These are phyloP conservation scores for Pseudopithomyces maydicus DNA, from an alignment of 2,329 filamentous ascomycete genomes.

Conservation along the genomic window DNA sequence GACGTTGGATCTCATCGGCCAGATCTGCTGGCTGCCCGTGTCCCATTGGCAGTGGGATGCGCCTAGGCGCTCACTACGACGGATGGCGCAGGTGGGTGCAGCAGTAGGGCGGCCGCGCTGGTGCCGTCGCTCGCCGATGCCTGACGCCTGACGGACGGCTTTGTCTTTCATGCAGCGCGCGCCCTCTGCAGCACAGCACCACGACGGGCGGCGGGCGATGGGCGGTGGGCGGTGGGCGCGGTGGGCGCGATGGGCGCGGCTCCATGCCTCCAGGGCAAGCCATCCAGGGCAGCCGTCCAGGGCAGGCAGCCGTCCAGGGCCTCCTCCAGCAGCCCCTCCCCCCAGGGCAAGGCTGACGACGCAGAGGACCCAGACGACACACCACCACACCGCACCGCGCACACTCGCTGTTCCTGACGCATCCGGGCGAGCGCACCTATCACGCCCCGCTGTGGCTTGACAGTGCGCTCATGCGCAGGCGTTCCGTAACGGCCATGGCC, in stretches of 20 bases:
- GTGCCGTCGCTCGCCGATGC: conserved; percentile 26
- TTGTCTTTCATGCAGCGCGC: conserved; percentile 35
- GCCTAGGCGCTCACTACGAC: conserved; percentile 40
- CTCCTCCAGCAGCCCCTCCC: too few relatives aligned
- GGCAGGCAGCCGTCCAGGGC: too few relatives aligned
- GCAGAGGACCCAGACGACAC: too few relatives aligned
- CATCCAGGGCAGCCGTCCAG: too few relatives aligned
- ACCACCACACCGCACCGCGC: too few relatives aligned
- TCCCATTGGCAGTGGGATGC: conserved; percentile 27
- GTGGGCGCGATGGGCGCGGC: too few relatives aligned
- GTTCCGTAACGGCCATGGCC: conserved; percentile 39
- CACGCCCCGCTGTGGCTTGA: conserved; percentile 14
- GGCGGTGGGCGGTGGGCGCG: too few relatives aligned
- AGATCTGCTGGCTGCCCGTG: conserved; percentile 32
- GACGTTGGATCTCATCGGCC: conserved; percentile 38
- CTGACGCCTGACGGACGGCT: conserved; percentile 24
- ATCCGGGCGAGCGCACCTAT: conserved; percentile 39
- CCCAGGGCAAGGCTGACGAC: conserved; percentile 47
- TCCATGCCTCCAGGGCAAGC: too few relatives aligned
- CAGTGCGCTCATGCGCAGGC: conserved; percentile 34
- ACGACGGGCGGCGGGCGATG: conserved; percentile 25
- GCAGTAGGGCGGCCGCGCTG: conserved; percentile 17
- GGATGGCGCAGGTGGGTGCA: conserved; percentile 44
- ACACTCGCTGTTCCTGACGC: conserved; percentile 47
- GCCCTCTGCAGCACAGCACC: too few relatives aligned